Evolutionary conservation across 305 asterid genomes (phyloP).

Genomic region (Fraxinus latifolia): DNA sequence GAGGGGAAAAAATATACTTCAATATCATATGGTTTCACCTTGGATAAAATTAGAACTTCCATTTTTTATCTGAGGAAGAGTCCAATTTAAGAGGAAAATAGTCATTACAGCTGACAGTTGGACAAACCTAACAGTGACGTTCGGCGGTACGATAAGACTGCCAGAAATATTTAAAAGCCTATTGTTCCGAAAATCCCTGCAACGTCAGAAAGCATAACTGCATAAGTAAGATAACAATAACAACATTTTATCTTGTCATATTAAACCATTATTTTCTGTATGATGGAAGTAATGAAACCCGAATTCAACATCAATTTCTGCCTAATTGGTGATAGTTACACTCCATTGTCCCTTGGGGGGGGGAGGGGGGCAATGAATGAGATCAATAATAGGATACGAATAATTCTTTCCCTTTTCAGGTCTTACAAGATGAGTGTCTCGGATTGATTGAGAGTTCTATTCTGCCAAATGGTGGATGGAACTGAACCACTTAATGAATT

Average conservation of each 20-base stretch:
- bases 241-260: slow-evolving; percentile 1
- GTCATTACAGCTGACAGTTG: neutral
- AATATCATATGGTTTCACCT: neutral
- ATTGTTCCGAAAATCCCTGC: slow-evolving; percentile 65
- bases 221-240: neutral
- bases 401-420: slow-evolving; percentile 8
- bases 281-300: slow-evolving; percentile 5
- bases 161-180: slow-evolving; percentile 53
- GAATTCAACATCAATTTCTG: neutral
- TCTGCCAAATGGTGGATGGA: slow-evolving; percentile 70
- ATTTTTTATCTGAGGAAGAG: neutral
- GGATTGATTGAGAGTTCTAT: slow-evolving; percentile 45
- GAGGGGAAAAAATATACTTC: neutral
- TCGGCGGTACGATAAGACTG: slow-evolving; percentile 38
- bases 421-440: slow-evolving; percentile 66
- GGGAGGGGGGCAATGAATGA: neutral
- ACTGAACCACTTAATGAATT: slow-evolving; percentile 64
- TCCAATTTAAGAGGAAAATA: neutral
- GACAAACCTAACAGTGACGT: slow-evolving; percentile 63
- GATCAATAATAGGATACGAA: neutral
- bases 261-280: neutral
- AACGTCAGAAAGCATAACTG: slow-evolving; percentile 24
- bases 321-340: neutral
- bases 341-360: neutral
- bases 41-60: neutral